A percentile compares a stretch with the other conserved stretches of the same genome.
These are phyloP conservation scores for Piloderma croceum DNA, from an alignment of 768 basidiomycete genomes.

Conservation along the genomic window DNA sequence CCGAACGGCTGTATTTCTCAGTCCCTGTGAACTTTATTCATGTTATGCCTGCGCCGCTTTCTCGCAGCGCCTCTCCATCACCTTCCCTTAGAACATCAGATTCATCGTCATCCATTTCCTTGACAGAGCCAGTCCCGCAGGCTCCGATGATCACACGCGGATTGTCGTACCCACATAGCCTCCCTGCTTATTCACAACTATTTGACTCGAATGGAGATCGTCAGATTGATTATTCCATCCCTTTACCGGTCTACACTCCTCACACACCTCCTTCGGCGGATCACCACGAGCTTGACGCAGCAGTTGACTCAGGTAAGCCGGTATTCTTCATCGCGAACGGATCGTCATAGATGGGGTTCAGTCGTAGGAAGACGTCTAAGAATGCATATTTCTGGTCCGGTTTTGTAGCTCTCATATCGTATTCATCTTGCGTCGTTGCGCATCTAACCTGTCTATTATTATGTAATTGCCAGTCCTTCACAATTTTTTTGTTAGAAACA, in stretches of 20 bases:
- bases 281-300: too few species aligned
- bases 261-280: too few species aligned
- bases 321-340: too few species aligned
- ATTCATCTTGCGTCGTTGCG: too few species aligned
- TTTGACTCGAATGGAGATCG: conserved; percentile 70
- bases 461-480: too few species aligned
- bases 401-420: too few species aligned
- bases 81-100: conserved; percentile 14
- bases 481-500: too few species aligned
- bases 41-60: conserved; percentile 30
- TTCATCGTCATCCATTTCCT: conserved; percentile 9
- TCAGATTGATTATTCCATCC: conserved; percentile 59
- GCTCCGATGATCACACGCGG: conserved; percentile 7
- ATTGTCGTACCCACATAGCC: conserved; percentile 24
- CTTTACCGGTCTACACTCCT: conserved; percentile 61
- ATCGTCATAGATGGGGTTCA: too few species aligned
- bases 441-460: too few species aligned
- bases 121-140: conserved; percentile 1
- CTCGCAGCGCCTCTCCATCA: conserved; percentile 10
- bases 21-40: conserved; percentile 49
- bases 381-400: too few species aligned
- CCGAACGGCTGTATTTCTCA: conserved; percentile 28
- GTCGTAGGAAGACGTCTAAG: too few species aligned
- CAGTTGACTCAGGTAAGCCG: too few species aligned
- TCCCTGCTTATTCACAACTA: conserved; percentile 76